phyloP scores from a whole-genome alignment of 768 basidiomycete genomes.

The Pleurotus salmoneostramineus region DNA sequence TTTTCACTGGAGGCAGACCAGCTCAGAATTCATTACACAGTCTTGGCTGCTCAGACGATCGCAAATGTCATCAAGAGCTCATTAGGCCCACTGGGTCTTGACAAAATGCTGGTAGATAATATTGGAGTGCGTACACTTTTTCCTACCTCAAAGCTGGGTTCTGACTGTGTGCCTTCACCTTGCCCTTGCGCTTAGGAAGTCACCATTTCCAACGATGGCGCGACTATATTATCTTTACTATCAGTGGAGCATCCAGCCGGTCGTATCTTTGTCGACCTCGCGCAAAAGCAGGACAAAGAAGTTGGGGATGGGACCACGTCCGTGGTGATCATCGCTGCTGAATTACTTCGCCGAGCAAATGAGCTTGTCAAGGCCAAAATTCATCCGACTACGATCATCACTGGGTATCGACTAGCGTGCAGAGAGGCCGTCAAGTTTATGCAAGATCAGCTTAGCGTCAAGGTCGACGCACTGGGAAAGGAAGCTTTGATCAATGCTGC shows the following conservation, averaged over 20 bases:
- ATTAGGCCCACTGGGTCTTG: slow-evolving; percentile 89
- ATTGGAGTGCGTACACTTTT: slow-evolving; percentile 72
- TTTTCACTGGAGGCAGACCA: slow-evolving; percentile 6
- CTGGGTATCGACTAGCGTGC: slow-evolving; percentile 95
- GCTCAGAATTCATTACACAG: slow-evolving; percentile 35
- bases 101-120: slow-evolving; percentile 98
- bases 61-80: slow-evolving; percentile 98
- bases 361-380: slow-evolving; percentile 98
- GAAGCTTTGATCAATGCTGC: slow-evolving; percentile 94
- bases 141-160: background rate
- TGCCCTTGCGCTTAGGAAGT: slow-evolving; percentile 66
- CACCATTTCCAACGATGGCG: slow-evolving; percentile 99
- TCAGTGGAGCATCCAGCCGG: slow-evolving; percentile 97
- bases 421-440: slow-evolving; percentile 97
- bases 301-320: slow-evolving; percentile 99
- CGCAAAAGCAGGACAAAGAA: slow-evolving; percentile 99
- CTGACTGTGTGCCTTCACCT: too few species aligned
- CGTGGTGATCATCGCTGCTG: slow-evolving; percentile 97
- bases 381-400: slow-evolving; percentile 99
- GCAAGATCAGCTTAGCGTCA: slow-evolving; percentile 95
- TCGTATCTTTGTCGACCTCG: slow-evolving; percentile 95
- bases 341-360: slow-evolving; percentile 92
- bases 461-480: slow-evolving; percentile 87
- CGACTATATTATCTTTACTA: slow-evolving; percentile 93
- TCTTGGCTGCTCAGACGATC: slow-evolving; percentile 92